These are phyloP conservation scores for Ramichloridium luteum DNA, from an alignment of 2,329 filamentous ascomycete genomes.

Conservation along the genomic window DNA sequence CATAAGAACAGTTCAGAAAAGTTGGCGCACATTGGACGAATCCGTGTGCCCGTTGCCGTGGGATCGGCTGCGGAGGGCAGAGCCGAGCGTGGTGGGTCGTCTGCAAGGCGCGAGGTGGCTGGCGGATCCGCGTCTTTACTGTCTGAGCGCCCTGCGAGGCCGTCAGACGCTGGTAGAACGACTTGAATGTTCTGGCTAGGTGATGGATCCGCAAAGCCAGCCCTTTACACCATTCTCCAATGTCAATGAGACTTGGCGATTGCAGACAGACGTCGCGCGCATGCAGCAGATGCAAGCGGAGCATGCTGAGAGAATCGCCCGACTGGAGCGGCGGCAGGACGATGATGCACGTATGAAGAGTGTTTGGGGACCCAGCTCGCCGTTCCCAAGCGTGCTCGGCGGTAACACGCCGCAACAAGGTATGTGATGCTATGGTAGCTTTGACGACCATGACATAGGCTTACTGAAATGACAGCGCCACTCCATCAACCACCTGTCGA, in stretches of 20 bases:
- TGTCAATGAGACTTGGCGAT: constrained; percentile 49
- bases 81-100: too few species aligned
- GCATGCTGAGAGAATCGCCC: constrained; percentile 48
- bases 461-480: constrained; percentile 45
- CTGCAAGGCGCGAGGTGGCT: too few species aligned
- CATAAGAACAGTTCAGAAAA: too few species aligned
- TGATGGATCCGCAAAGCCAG: constrained; percentile 51
- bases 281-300: constrained; percentile 49
- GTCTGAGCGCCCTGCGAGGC: constrained; percentile 6
- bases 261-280: constrained; percentile 50
- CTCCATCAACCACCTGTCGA: constrained; percentile 68
- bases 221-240: constrained; percentile 43
- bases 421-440: constrained; percentile 31
- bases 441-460: background rate
- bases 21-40: too few species aligned
- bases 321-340: constrained; percentile 49
- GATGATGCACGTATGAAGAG: constrained; percentile 60
- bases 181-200: constrained; percentile 14
- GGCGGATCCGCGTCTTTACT: too few species aligned
- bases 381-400: constrained; percentile 74
- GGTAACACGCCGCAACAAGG: constrained; percentile 72
- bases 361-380: constrained; percentile 74
- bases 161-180: constrained; percentile 8
- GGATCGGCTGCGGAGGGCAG: too few species aligned
- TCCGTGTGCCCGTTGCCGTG: too few species aligned